Percentiles rank a stretch among this genome's conserved stretches.
These are phyloP conservation scores for Tripterygium wilfordii DNA, from an alignment of 177 flowering plant genomes.

Conservation along the genomic window DNA sequence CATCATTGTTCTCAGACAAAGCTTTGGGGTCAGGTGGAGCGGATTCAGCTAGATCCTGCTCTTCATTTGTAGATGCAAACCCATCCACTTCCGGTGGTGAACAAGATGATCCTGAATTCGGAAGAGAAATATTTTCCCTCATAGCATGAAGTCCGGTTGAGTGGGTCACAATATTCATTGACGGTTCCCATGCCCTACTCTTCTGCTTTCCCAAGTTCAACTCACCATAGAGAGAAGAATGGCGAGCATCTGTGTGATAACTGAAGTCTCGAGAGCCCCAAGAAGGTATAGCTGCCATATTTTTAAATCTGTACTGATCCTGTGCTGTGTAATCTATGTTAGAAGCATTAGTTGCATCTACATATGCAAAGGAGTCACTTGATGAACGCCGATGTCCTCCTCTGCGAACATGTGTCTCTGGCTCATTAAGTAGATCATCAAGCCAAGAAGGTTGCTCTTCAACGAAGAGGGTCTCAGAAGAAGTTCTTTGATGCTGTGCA, in stretches of 20 bases:
- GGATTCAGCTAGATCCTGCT: conserved; percentile 41
- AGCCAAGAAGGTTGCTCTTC: conserved; percentile 98
- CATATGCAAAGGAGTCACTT: conserved; percentile 88
- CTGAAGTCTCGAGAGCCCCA: conserved; percentile 59
- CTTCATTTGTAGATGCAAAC: conserved; percentile 33
- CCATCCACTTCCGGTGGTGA: conserved; percentile 39
- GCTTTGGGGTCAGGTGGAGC: conserved; percentile 34
- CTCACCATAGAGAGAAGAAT: conserved; percentile 35
- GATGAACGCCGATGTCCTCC: conserved; percentile 92
- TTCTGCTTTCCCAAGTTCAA: conserved; percentile 23
- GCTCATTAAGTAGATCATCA: conserved; percentile 96
- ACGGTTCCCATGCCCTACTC: conserved; percentile 39
- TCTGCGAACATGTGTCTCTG: conserved; percentile 76
- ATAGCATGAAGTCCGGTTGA: conserved; percentile 23
- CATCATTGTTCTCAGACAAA: conserved; percentile 56
- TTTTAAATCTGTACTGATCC: conserved; percentile 39
- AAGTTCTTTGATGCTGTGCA: conserved; percentile 75
- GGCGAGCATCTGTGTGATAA: conserved; percentile 31
- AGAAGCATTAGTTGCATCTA: conserved; percentile 45
- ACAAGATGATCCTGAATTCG: conserved; percentile 31
- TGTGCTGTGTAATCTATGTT: conserved; percentile 34
- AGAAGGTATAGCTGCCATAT: conserved; percentile 32
- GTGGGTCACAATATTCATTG: conserved; percentile 24
- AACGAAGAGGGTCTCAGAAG: conserved; percentile 69
- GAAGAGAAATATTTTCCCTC: conserved; percentile 26